phyloP scores from a whole-genome alignment of 2,329 filamentous ascomycete species.

The Xylaria multiplex region DNA sequence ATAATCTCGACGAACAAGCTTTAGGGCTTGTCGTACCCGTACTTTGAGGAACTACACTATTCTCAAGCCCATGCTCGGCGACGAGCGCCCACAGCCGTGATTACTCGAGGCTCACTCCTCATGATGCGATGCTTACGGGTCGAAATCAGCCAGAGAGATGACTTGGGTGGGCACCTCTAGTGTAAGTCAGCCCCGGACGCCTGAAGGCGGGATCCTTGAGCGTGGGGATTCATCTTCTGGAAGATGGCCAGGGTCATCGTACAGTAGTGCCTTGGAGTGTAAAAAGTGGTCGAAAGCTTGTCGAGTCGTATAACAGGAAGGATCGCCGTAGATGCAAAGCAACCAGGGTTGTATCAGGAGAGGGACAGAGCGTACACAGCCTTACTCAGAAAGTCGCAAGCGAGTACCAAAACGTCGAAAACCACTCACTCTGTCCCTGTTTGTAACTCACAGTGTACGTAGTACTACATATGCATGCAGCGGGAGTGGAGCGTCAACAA shows the following conservation, averaged over 20 bases:
- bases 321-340: constrained; percentile 7
- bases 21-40: constrained; percentile 14
- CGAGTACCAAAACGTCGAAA: constrained; percentile 1
- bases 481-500: constrained; percentile 10
- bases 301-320: constrained; percentile 7
- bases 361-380: constrained; percentile 15
- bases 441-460: constrained; percentile 16
- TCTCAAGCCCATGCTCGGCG: constrained; percentile 25
- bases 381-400: constrained; percentile 20
- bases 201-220: constrained; percentile 26
- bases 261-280: neutral
- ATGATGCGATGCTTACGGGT: constrained; percentile 36
- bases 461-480: neutral
- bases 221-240: constrained; percentile 7
- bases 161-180: constrained; percentile 8
- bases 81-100: constrained; percentile 19
- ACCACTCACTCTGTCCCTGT: neutral
- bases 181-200: constrained; percentile 27
- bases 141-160: constrained; percentile 14
- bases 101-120: constrained; percentile 37
- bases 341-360: constrained; percentile 20
- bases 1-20: constrained; percentile 14
- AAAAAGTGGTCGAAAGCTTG: constrained; percentile 11
- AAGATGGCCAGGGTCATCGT: constrained; percentile 11
- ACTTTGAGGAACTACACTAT: constrained; percentile 7